phyloP scores from a whole-genome alignment of 148 eudicot species.

The Limonium bicolor region DNA sequence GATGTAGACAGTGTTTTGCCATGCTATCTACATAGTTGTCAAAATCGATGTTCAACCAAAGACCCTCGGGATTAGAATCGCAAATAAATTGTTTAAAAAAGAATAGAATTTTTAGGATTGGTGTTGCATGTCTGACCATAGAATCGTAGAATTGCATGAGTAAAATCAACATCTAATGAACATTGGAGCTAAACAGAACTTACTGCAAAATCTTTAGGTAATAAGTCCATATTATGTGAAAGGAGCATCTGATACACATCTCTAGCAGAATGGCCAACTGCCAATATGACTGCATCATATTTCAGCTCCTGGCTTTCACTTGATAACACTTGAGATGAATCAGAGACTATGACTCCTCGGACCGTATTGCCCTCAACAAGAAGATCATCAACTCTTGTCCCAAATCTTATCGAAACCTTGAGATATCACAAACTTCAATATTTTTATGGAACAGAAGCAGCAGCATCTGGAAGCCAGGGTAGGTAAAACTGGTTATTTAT shows the following conservation, averaged over 20 bases:
- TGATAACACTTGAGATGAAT: conserved; percentile 24
- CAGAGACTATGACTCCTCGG: conserved; percentile 67
- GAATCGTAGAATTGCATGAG: no score
- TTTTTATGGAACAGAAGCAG: no score
- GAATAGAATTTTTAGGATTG: no score
- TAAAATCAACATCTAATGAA: no score
- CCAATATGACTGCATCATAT: conserved; percentile 85
- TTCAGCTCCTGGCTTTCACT: conserved; percentile 28
- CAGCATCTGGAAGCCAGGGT: conserved; percentile 1
- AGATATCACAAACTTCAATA: conserved; percentile 6
- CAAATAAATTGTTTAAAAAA: no score
- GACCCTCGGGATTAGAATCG: no score
- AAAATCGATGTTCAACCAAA: no score
- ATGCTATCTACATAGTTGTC: no score
- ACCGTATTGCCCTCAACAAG: conserved; percentile 45
- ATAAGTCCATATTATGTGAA: conserved; percentile 51
- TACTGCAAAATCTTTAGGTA: conserved; percentile 90
- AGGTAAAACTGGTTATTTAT: background rate
- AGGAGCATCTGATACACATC: conserved; percentile 92
- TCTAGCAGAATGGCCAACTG: conserved; percentile 98
- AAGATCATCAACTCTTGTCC: conserved; percentile 86
- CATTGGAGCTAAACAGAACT: conserved; percentile 15
- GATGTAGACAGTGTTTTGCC: no score
- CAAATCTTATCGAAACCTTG: conserved; percentile 78
- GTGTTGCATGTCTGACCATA: no score